Evolutionary conservation across 192 early-diverging fungal species (phyloP), one percentile per base, ranked within the genome.

Genomic region (Mortierella antarctica): DNA sequence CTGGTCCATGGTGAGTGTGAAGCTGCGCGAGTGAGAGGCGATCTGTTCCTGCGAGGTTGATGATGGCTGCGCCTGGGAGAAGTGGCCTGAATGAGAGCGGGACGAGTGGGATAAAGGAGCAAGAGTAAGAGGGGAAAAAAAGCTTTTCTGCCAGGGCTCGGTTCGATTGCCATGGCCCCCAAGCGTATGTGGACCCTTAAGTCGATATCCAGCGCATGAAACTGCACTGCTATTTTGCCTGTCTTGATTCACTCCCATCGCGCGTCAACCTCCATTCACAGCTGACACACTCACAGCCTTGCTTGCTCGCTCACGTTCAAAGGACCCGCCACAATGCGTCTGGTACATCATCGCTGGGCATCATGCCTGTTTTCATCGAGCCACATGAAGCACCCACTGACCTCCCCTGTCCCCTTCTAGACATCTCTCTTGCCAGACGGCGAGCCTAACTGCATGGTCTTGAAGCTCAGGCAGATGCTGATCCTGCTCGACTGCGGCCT

Each of bases 401-500:
- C 18, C 56, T 52, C 45, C 15, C 14, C 11, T 40, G 12, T 1
- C 54, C 44, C 8, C 14, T 39, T 8, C 1, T 68, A 80, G 77
- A 80, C 77, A 40, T 80, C 77, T 49, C 59, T 80, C 12, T 18
- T 80, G 31, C 77, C 77, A 4, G 70, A 80, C 57, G 77, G 77
- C 15, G 77, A 80, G 55, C 68, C 70, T 53, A 84, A 84, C 47
- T 84, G 83, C 48, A 57, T 84, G 57, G 58, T 81, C 39, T 46
- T 84, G 46, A 85, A 85, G 56, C 62, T 85, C 10, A 67, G 70
- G 17, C 84, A 85, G 42, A 82, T 85, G 80, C 62, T 82, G 20
- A 71, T 85, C 62, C 55, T 85, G 41, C 67, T 85, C 14, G 84
- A 85, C 71, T 85, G 80, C 62, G 84, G 84, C 11, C 70, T 85